Base-by-base conservation (phyloP, 1,284 basidiomycete species). In the Sanghuangporus baumii region DNA sequence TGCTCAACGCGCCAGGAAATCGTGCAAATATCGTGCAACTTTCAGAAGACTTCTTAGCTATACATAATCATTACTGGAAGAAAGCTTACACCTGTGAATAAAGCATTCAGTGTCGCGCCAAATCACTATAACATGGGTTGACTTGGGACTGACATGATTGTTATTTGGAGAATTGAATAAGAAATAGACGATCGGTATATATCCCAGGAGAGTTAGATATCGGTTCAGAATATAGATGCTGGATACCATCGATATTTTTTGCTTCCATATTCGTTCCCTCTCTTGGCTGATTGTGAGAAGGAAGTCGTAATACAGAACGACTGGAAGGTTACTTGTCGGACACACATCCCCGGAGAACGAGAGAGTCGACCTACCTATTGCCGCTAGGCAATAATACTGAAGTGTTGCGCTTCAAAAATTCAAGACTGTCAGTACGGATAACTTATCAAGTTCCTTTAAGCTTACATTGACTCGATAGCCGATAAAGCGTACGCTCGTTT, bases 231-330 rank as follows among this genome's bases (percentile, higher is more conserved):
- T 4, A 31, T 61, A 65, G n/a, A 65, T 50, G n/a, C 6, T 36
- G 12, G 63, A 57, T 11, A 57, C 48, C 4, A 58, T 16, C 5
- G 63, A 52, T 14, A 57, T 40, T 37, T 43, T 61, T 43, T 61
- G 63, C 36, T 38, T 31, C 63, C 63, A 65, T 34, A 65, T 52
- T 14, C 34, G 47, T 18, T 57, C 26, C 26, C 61, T 52, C 40
- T 65, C 63, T 9, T 40, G 34, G 12, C 14, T 16, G 20, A 57
- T 37, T 16, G 63, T 65, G 31, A 65, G 26, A 18, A 58, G 34
- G 38, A 57, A 58, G 36, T 65, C 63, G 50, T 61, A 65, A 40
- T 61, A 65, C 12, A 65, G 56, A 23, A 65, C 38, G 2, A 46
- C 63, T 65, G 36, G 43, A 46, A 12, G 14, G 23, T 3, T 18